Evolutionary conservation across 306 rosid species (phyloP), one percentile per base, ranked within the genome.

Genomic region (Clitoria ternatea): DNA sequence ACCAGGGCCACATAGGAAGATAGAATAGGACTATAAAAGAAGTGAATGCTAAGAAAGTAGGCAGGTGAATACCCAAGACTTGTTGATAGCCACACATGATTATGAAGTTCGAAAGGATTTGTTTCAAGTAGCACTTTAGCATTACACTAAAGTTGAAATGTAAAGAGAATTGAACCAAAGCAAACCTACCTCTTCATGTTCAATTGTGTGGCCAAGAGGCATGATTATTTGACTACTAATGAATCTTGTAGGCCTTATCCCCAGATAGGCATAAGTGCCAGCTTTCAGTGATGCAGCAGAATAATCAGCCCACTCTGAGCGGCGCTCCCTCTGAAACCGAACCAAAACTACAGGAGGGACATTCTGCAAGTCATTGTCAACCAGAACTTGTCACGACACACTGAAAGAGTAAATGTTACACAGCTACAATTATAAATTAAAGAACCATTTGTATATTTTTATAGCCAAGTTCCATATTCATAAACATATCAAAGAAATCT

Each of bases 291-390:
- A 84, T 13, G 96, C 88, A 5, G 96, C 96, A 14, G 90, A 56
- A 70, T 86, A 95, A 88, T 95, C 97, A 43, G 99, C 99, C 99
- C 97, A 95, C 82, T 95, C 97, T 15, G 99, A 89, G 48, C 97
- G 97, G 37, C 91, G 99, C 77, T 95, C 97, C 74, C 97, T 95
- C 72, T 91, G 74, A 82, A 95, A 95, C 26, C 96, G 96, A 83
- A 95, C 96, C 57, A 95, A 83, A 54, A 95, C 85, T 1, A 96
- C 97, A 30, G 97, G 96, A 53, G 99, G 92, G 10, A 95, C 90
- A 27, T 95, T 91, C 97, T 95, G 83, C 80, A 74, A 82, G 36
- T 18, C 43, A 65, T 54, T 45, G 63, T 24, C n/a, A 55, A 67
- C 30, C 47, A 60, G 26, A 29, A 37, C 15, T 50, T 11, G 61